Evolutionary conservation across 2,329 filamentous ascomycete genomes (phyloP), one percentile per base, ranked within the genome.

Genomic region (Cercospora janseana): DNA sequence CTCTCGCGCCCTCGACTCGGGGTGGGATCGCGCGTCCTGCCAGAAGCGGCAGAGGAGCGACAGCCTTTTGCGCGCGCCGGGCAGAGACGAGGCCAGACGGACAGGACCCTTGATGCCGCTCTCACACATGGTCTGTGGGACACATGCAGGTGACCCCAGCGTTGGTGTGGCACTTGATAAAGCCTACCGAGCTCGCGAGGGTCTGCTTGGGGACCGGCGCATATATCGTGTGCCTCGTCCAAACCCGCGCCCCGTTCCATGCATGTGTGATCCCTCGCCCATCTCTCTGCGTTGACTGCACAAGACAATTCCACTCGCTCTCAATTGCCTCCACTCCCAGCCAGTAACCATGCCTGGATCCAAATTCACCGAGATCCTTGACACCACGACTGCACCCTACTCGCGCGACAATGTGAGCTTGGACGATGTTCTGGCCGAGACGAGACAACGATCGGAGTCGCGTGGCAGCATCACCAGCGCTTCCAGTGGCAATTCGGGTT

Each of bases 331-430:
- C 21, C 21, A 6, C 10, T 27, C 21, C 26, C 4, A 31, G 8
- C 13, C 26, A 24, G 40, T 24, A 42, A 48, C 40, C 29, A 68
- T 67, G 66, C 50, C 65, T 9, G 53, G 55, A 42, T 68, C 65
- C 16, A 70, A 69, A 49, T 70, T 70, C 44, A 61, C 65, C 44
- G 67, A 70, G 48, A 61, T 66, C 23, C 58, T 70, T 47, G 67
- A 70, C 58, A 59, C 52, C 26, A 52, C 52, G 20, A 40, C 58
- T 23, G 51, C 59, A 3, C 64, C 63, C 21, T 64, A 60, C 52
- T 65, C 63, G 10, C 61, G 62, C n/a, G 58, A 57, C 49, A 68
- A 66, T 53, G 66, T 68, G 51, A 66, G 58, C 47, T 57, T 70
- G 6, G 65, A 68, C 46, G 65, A 68, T 40, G 62, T 66, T 6